Conservation (phyloP, 148 eudicot genomes). For the Rhododendron kiyosumense region DNA sequence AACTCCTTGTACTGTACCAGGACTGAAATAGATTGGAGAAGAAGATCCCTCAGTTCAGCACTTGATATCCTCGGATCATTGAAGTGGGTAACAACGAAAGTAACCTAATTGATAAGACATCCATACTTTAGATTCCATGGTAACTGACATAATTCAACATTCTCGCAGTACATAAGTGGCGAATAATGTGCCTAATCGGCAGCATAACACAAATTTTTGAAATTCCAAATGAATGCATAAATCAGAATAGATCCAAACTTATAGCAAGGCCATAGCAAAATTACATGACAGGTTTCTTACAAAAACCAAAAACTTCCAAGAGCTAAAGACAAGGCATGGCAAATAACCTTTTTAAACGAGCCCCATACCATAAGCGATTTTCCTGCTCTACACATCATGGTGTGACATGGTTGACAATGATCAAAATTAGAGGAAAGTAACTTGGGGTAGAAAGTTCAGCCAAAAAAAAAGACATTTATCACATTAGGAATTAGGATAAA, state of each 20-base stretch:
- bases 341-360: not conserved
- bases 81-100: constrained; percentile 84
- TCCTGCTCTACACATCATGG: not conserved
- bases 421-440: not conserved
- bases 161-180: not conserved
- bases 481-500: not conserved
- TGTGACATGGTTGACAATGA: not conserved
- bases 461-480: not conserved
- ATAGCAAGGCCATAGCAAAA: not conserved
- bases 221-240: not conserved
- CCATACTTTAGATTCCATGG: not conserved
- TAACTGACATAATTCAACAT: not conserved
- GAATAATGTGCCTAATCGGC: not conserved
- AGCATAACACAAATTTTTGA: not conserved
- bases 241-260: not conserved
- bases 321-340: not conserved
- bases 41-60: constrained; percentile 80
- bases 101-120: constrained; percentile 50
- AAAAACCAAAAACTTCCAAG: not conserved
- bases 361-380: not conserved
- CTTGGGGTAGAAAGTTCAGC: not conserved
- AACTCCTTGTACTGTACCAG: constrained; percentile 85
- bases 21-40: constrained; percentile 86
- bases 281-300: not conserved
- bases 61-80: constrained; percentile 87